A percentile compares a stretch with the other conserved stretches of the same genome.
These are phyloP conservation scores for Aphanocladium album DNA, from an alignment of 2,329 filamentous ascomycete species.

Conservation along the genomic window DNA sequence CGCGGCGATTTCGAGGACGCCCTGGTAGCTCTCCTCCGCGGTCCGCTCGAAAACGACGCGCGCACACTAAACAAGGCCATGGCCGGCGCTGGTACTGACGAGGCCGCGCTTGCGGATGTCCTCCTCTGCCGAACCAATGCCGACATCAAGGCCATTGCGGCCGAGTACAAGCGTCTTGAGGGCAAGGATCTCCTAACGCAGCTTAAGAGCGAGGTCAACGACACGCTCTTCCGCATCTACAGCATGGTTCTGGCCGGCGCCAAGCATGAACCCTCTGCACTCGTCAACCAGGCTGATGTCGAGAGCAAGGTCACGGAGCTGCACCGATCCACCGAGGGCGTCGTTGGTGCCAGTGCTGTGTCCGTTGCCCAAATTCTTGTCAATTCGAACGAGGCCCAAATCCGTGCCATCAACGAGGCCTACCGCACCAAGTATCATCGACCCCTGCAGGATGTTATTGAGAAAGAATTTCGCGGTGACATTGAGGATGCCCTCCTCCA, in stretches of 20 bases:
- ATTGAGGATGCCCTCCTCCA: slow-evolving; percentile 29
- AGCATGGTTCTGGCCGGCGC: slow-evolving; percentile 27
- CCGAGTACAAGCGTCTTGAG: slow-evolving; percentile 25
- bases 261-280: slow-evolving; percentile 24
- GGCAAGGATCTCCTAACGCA: slow-evolving; percentile 26
- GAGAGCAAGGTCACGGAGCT: slow-evolving; percentile 30
- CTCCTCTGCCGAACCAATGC: slow-evolving; percentile 32
- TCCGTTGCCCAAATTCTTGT: slow-evolving; percentile 28
- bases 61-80: slow-evolving; percentile 26
- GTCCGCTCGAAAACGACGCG: slow-evolving; percentile 30
- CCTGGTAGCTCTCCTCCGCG: slow-evolving; percentile 26
- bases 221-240: slow-evolving; percentile 27
- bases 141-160: slow-evolving; percentile 28
- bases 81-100: slow-evolving; percentile 27
- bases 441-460: slow-evolving; percentile 27
- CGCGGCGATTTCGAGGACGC: slow-evolving; percentile 26
- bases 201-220: slow-evolving; percentile 28
- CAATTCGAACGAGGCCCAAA: slow-evolving; percentile 26
- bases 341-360: slow-evolving; percentile 25
- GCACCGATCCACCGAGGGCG: slow-evolving; percentile 28
- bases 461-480: slow-evolving; percentile 31
- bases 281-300: slow-evolving; percentile 24
- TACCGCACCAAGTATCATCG: slow-evolving; percentile 30
- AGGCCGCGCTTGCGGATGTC: slow-evolving; percentile 30
- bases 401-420: slow-evolving; percentile 25